These are phyloP conservation scores for Nannochloris sp. DNA, from an alignment of 139 green algal genomes.

Conservation along the genomic window DNA sequence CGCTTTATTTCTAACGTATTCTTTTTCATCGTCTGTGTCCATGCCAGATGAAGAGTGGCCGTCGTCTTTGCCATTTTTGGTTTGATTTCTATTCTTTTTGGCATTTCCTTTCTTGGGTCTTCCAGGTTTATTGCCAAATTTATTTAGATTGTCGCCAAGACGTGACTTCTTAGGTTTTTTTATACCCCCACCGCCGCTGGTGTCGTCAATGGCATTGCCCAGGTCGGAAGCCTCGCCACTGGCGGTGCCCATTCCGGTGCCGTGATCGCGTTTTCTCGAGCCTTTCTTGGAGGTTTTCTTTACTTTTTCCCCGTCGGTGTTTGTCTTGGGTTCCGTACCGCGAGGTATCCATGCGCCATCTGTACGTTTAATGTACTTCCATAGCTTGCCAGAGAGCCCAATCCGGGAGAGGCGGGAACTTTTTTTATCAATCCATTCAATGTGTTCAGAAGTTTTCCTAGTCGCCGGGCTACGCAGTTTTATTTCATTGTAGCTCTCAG, in stretches of 20 bases:
- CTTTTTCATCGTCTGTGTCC: too few relatives aligned
- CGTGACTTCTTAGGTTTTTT: background rate
- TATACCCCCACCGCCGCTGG: background rate
- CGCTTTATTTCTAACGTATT: too few relatives aligned
- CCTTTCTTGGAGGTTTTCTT: too few relatives aligned
- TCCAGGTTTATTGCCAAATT: background rate
- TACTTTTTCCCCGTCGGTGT: too few relatives aligned
- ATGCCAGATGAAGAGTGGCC: too few relatives aligned
- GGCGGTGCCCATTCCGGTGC: too few relatives aligned
- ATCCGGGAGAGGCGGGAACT: background rate
- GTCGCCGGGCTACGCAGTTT: background rate
- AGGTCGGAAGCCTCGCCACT: background rate
- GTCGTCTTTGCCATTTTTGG: too few relatives aligned
- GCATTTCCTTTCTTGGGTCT: background rate
- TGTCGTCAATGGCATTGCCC: background rate
- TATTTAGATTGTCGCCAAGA: background rate
- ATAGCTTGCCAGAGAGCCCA: background rate
- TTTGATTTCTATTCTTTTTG: too few relatives aligned
- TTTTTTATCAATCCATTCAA: background rate
- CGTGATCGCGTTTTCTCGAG: too few relatives aligned
- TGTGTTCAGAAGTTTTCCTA: background rate
- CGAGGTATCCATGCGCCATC: background rate
- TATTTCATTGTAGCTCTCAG: background rate
- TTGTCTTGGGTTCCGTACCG: background rate
- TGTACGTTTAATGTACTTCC: background rate